These are phyloP conservation scores for Coniophora puteana DNA, from an alignment of 1,284 basidiomycete species.

Conservation along the genomic window DNA sequence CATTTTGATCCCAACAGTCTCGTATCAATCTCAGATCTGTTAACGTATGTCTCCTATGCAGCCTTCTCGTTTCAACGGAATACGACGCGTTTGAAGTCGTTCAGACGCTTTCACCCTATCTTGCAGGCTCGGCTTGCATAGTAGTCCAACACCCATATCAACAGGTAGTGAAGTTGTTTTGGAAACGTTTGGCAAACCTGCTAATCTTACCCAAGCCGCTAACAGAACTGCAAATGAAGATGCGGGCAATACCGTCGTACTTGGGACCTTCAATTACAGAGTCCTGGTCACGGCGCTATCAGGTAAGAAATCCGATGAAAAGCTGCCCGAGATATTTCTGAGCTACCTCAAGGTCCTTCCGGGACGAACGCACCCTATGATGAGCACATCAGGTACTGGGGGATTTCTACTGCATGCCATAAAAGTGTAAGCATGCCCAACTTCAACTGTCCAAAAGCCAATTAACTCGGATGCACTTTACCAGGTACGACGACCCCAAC, in stretches of 20 bases:
- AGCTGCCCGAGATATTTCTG: neutral
- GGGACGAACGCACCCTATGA: constrained; percentile 93
- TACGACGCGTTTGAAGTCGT: constrained; percentile 87
- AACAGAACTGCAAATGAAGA: constrained; percentile 70
- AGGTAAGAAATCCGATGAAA: constrained; percentile 38
- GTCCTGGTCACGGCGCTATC: constrained; percentile 88
- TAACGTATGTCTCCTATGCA: constrained; percentile 29
- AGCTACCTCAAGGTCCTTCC: constrained; percentile 63
- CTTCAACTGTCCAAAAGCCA: neutral
- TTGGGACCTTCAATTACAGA: constrained; percentile 84
- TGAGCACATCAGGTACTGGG: constrained; percentile 88
- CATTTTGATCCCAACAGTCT: neutral
- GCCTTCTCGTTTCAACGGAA: constrained; percentile 79
- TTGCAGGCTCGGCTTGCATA: constrained; percentile 84
- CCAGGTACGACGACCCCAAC: constrained; percentile 64
- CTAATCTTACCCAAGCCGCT: constrained; percentile 45
- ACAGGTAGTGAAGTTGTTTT: constrained; percentile 53
- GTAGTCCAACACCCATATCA: constrained; percentile 84
- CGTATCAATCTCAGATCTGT: constrained; percentile 1
- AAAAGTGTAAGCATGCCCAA: constrained; percentile 66
- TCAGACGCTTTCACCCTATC: constrained; percentile 68
- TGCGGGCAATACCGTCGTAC: constrained; percentile 67
- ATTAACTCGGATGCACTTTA: constrained; percentile 2
- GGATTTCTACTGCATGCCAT: constrained; percentile 86
- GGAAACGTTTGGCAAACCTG: neutral